Evolutionary conservation across 1,139 yeast species (phyloP).

Genomic region (Zygosaccharomyces pseudobailii): DNA sequence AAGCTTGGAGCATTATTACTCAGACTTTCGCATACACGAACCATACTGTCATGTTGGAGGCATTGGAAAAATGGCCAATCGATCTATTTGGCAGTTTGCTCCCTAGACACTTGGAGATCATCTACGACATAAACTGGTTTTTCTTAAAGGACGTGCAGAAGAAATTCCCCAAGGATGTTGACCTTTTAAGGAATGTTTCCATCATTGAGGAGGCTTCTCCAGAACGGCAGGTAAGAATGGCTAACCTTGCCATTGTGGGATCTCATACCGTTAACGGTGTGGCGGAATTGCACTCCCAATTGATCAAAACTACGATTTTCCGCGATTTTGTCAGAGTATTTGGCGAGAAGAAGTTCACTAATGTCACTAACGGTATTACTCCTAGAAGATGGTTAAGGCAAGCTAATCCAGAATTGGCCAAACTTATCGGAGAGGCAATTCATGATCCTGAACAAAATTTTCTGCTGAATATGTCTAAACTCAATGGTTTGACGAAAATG

Average conservation of each 20-base stretch:
- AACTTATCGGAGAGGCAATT: conserved; percentile 64
- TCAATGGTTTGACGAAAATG: conserved; percentile 63
- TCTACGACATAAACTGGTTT: conserved; percentile 76
- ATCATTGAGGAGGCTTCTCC: conserved; percentile 69
- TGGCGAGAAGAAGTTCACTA: conserved; percentile 79
- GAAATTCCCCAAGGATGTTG: conserved; percentile 68
- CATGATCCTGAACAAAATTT: conserved; percentile 57
- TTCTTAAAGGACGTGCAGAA: conserved; percentile 75
- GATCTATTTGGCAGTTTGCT: conserved; percentile 68
- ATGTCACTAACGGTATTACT: conserved; percentile 92
- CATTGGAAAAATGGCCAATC: conserved; percentile 94
- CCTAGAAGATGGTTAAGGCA: conserved; percentile 96
- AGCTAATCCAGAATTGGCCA: conserved; percentile 79
- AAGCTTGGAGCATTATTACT: conserved; percentile 82
- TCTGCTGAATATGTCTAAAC: conserved; percentile 61
- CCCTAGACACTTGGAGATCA: conserved; percentile 89
- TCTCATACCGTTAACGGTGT: conserved; percentile 94
- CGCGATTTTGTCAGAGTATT: conserved; percentile 81
- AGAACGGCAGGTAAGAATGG: conserved; percentile 88
- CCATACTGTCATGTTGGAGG: conserved; percentile 93
- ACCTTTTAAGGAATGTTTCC: conserved; percentile 65
- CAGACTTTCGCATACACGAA: conserved; percentile 86
- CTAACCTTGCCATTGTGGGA: conserved; percentile 83
- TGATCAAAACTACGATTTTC: conserved; percentile 83
- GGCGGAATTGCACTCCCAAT: conserved; percentile 90